phyloP scores from a whole-genome alignment of 169 alveolate genomes.

The Eimeria sp. region DNA sequence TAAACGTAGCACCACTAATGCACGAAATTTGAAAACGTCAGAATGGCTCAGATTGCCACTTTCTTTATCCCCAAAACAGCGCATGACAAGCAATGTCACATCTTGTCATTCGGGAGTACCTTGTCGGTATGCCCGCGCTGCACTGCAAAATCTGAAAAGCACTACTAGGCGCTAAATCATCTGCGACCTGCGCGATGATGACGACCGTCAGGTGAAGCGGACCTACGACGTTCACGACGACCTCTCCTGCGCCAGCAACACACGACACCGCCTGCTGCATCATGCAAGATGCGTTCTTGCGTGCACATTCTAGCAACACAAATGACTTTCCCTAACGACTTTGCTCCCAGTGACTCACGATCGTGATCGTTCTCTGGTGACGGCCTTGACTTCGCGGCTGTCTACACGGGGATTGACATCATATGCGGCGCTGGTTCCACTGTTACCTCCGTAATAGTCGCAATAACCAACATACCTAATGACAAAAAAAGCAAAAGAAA shows the following conservation, averaged over 20 bases:
- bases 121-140: conserved; percentile 20
- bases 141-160: conserved; percentile 19
- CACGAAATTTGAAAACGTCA: conserved; percentile 32
- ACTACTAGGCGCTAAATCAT: conserved; percentile 27
- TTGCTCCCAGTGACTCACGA: conserved; percentile 12
- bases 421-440: conserved; percentile 58
- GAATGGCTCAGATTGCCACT: conserved; percentile 35
- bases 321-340: too few relatives aligned
- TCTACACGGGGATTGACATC: conserved; percentile 67
- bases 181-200: conserved; percentile 78
- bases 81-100: conserved; percentile 18
- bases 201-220: conserved; percentile 72
- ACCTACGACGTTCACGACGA: conserved; percentile 75
- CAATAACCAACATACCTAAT: conserved; percentile 58
- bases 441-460: conserved; percentile 58
- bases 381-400: conserved; percentile 64
- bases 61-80: conserved; percentile 43
- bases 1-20: conserved; percentile 51
- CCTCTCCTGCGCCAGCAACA: conserved; percentile 44
- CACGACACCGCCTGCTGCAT: not conserved
- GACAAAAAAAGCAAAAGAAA: not conserved
- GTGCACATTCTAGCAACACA: not conserved
- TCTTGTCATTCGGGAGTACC: conserved; percentile 1
- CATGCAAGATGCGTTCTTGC: not conserved
- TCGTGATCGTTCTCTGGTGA: conserved; percentile 65